phyloP scores from a whole-genome alignment of 2,329 filamentous ascomycete genomes.

The Phaeosphaeria sp. region DNA sequence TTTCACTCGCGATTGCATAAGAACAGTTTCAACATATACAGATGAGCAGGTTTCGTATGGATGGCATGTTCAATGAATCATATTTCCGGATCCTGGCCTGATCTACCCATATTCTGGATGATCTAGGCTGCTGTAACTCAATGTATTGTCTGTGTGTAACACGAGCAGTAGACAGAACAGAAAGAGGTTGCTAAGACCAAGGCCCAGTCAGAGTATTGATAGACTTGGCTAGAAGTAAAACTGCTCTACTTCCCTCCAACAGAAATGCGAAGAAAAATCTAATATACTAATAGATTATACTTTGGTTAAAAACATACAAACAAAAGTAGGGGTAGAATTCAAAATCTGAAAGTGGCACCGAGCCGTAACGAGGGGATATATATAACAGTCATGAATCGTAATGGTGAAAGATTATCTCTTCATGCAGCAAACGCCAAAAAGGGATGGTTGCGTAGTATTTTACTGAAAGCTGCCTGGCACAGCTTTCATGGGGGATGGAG shows the following conservation, averaged over 20 bases:
- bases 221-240: neutral
- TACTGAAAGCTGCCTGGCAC: conserved; percentile 41
- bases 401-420: neutral
- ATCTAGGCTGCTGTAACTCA: too few relatives aligned
- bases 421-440: neutral
- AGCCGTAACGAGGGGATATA: conserved; percentile 3
- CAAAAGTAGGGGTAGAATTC: neutral
- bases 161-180: neutral
- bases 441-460: neutral
- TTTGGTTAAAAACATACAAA: neutral
- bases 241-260: neutral
- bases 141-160: neutral
- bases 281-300: neutral
- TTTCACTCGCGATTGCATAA: neutral
- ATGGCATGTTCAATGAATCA: neutral
- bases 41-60: neutral
- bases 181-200: neutral
- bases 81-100: too few relatives aligned
- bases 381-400: conserved; percentile 20
- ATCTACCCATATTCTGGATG: too few relatives aligned
- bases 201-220: neutral
- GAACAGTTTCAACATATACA: neutral
- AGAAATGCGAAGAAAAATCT: neutral
- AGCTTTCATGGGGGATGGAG: conserved; percentile 41
- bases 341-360: neutral